Base-by-base conservation (phyloP, 371 early-diverging fungal genomes). In the Rhizopus microsporus region DNA sequence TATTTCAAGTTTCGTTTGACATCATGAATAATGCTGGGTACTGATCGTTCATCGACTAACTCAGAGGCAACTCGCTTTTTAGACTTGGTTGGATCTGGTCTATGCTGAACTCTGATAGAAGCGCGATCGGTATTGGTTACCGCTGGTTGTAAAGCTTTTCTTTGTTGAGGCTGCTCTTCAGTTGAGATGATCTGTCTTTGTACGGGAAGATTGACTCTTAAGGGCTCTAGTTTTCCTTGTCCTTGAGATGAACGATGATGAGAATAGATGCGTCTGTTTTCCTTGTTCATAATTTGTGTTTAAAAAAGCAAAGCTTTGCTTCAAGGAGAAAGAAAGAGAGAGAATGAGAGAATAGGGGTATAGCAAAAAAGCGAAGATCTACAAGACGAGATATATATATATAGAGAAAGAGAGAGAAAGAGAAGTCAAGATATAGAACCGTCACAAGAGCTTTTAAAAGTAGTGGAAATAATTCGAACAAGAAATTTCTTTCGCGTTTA, bases 321-420 rank as follows among this genome's bases (percentile, higher is more conserved):
- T 23, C 23, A 23, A 23, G 23, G 23, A 23, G 23, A 23, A 73
- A 52, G 82, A 79, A 12, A 88, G 64, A 5, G 86, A 80, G 34
- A 84, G 80, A 69, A 90, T 88, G 30, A 88, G 81, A 42, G 78
- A 77, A 34, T 78, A 71, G 55, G 85, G 78, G 42, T 79, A 67
- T 35, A 80, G 58, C 8, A 90, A 74, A 9, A 17, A 15, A 44
- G 15, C n/a, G 15, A 17, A 44, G 44, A 44, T 8, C 10, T 39
- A 39, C 39, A 39, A 13, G 10, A 2, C 10, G 39, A 13, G 13
- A 39, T 39, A 39, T 39, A 39, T 13, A 39, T 13, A 23, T 23
- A 23, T 23, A 23, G 0, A 23, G 23, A 23, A 1, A 23, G 23
- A 23, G 23, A 23, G 23, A 23, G 23, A 23, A 23, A 23, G 23